Conservation (phyloP, 768 basidiomycete species). For the Hericium alpestre region DNA sequence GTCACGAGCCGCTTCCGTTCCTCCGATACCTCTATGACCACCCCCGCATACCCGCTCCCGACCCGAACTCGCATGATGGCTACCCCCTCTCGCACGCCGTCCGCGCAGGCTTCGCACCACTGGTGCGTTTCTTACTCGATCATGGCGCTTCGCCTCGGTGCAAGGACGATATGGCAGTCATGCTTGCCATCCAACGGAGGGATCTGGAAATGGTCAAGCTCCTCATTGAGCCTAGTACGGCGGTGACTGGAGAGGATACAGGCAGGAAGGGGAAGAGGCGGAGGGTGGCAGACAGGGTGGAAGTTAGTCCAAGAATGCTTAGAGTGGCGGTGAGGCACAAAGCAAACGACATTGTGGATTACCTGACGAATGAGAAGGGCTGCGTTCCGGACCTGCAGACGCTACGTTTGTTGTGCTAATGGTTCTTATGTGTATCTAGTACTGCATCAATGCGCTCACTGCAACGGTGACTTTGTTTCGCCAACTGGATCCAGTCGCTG, state of each 20-base stretch:
- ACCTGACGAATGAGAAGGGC: constrained; percentile 59
- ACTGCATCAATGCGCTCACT: neutral
- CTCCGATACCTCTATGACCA: constrained; percentile 44
- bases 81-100: constrained; percentile 80
- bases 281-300: constrained; percentile 49
- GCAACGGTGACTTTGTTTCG: too few relatives aligned
- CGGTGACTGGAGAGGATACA: constrained; percentile 8
- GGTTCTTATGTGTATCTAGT: neutral
- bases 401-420: constrained; percentile 16
- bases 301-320: constrained; percentile 47
- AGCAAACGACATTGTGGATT: constrained; percentile 63
- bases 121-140: constrained; percentile 61
- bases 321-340: constrained; percentile 51
- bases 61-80: constrained; percentile 62
- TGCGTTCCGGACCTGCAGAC: constrained; percentile 68
- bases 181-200: constrained; percentile 63
- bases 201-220: constrained; percentile 60
- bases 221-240: constrained; percentile 49
- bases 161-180: constrained; percentile 56
- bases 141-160: constrained; percentile 60
- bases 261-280: constrained; percentile 33
- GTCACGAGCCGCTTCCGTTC: constrained; percentile 53
- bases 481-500: neutral
- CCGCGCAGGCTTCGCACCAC: constrained; percentile 46
- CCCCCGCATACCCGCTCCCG: constrained; percentile 30